A percentile compares a stretch with the other conserved stretches of the same genome.
Evolutionary conservation across 805 yeast species (phyloP).

Genomic region (Blastobotrys mokoenaii): DNA sequence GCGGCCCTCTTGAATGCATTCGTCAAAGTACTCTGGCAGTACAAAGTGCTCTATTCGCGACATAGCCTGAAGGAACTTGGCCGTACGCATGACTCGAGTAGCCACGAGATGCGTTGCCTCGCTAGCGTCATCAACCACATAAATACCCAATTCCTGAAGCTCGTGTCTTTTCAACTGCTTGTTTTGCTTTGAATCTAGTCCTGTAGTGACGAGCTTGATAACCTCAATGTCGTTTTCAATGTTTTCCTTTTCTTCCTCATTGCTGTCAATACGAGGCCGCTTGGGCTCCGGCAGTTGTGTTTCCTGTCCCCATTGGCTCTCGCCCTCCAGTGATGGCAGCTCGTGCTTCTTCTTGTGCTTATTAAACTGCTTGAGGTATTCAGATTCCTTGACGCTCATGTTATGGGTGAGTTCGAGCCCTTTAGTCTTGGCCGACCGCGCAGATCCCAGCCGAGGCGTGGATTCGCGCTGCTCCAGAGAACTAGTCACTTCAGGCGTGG

Average conservation of each 20-base stretch:
- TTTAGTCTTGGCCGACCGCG: background rate
- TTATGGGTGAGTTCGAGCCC: background rate
- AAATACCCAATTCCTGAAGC: constrained; percentile 46
- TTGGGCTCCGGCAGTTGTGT: no score
- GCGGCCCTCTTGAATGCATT: constrained; percentile 15
- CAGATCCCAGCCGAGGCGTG: background rate
- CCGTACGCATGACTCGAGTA: constrained; percentile 77
- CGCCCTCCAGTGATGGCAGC: background rate
- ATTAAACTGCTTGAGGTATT: background rate
- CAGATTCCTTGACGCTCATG: background rate
- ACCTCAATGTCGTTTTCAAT: background rate
- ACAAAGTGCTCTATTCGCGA: constrained; percentile 36
- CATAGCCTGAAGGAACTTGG: constrained; percentile 69
- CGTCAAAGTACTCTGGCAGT: constrained; percentile 21
- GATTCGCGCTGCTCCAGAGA: background rate
- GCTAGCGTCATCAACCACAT: constrained; percentile 32
- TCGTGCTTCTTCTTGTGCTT: background rate
- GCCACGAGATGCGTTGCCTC: constrained; percentile 50
- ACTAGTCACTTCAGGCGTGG: background rate
- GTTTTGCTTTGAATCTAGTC: constrained; percentile 16
- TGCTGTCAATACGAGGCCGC: background rate
- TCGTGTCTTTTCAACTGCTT: constrained; percentile 12
- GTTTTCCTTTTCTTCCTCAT: background rate
- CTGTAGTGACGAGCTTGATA: constrained; percentile 20
- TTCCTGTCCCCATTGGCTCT: background rate